Percentiles rank a stretch among this genome's conserved stretches.
Conservation (phyloP, 2,329 filamentous ascomycete species). For the Fusarium secorum region DNA sequence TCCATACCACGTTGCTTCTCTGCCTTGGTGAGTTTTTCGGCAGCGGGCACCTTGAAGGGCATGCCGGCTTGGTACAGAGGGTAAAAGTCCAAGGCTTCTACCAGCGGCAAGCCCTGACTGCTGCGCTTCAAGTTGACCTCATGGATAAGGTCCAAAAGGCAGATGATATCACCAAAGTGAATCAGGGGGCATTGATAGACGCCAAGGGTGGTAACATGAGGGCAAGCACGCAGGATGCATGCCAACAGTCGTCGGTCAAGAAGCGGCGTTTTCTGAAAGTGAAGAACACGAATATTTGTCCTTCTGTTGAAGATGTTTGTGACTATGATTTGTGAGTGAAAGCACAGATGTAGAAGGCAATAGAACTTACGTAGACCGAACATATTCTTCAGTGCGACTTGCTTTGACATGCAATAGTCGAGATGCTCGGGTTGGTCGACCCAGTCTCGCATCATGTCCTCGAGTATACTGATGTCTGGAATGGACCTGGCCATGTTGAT, state of each 20-base stretch:
- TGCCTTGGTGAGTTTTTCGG: background rate
- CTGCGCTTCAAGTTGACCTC: constrained; percentile 45
- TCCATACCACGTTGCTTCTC: background rate
- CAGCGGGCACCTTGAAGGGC: constrained; percentile 11
- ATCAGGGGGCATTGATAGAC: constrained; percentile 50
- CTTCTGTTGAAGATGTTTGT: constrained; percentile 27
- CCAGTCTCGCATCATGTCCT: background rate
- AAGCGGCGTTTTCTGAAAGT: constrained; percentile 44
- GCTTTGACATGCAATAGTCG: constrained; percentile 14
- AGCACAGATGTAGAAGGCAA: background rate
- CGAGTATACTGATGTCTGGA: background rate
- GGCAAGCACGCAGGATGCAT: constrained; percentile 46
- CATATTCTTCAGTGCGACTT: constrained; percentile 7
- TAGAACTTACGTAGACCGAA: constrained; percentile 37
- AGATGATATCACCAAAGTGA: constrained; percentile 48
- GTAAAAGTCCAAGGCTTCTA: constrained; percentile 47
- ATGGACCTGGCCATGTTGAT: constrained; percentile 19
- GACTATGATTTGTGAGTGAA: constrained; percentile 38
- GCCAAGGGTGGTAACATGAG: constrained; percentile 45
- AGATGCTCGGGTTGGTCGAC: background rate
- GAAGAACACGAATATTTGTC: constrained; percentile 36
- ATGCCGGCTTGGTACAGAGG: constrained; percentile 45
- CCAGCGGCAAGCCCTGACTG: background rate
- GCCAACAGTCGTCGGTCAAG: constrained; percentile 48
- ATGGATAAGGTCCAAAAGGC: constrained; percentile 47